Evolutionary conservation across 306 rosid genomes (phyloP), one percentile per base, ranked within the genome.

Genomic region (Cucumis cinereus): DNA sequence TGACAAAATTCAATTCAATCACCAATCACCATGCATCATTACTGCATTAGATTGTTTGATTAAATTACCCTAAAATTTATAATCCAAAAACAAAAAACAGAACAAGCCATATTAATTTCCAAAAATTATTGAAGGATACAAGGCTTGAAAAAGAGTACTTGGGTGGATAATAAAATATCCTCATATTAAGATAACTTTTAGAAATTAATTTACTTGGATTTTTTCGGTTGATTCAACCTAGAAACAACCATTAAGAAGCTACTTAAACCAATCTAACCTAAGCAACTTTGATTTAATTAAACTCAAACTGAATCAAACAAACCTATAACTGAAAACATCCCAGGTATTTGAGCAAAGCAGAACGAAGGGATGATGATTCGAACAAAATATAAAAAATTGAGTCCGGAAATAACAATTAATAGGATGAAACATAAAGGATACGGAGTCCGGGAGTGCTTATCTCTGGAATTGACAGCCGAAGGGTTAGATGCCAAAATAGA

Each of bases 401-500:
- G 1, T 26, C 22, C 16, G 23, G 14, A 33, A 62, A 62, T 10
- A 62, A 62, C 24, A 62, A 62, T 8, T 1, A 33, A 63, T 5
- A 17, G 70, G 26, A 63, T 0, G 49, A 63, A 63, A 63, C 26
- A 19, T 8, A 63, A 63, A 63, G 71, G 71, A 63, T 63, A 63
- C 71, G 71, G 71, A 0, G 71, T 63, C 20, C 71, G 49, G 22
- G 71, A 63, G 71, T 63, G 71, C 71, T 63, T 90, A 81, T 94
- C 98, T 82, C 98, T 86, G 71, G 88, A 85, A 84, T 91, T 94
- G 70, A 90, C 83, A 38, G 91, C 80, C 80, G 88, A 77, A 81
- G 97, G 89, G 77, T 90, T 90, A 9, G 96, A 83, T 26, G 79
- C 67, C 79, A 94, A 78, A 36, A 91, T 83, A 20, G 85, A 69